Percentiles rank a stretch among this genome's conserved stretches.
Evolutionary conservation across 1,139 yeast genomes (phyloP).

Genomic region (Taiozyma onychis): DNA sequence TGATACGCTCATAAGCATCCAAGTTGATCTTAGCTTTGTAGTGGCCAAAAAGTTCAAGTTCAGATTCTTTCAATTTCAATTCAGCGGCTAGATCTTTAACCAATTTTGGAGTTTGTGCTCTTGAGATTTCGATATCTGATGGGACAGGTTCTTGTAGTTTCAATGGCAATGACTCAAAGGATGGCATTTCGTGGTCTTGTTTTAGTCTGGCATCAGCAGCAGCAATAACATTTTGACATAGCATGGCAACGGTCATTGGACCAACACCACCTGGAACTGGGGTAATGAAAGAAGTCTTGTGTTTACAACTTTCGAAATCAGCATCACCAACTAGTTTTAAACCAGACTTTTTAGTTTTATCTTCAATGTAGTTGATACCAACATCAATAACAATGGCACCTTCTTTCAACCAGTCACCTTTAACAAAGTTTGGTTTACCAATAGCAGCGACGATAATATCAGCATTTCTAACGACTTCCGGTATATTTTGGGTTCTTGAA

Average conservation of each 20-base stretch:
- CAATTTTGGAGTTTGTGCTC: conserved; percentile 84
- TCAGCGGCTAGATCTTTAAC: conserved; percentile 79
- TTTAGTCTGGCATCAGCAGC: conserved; percentile 61
- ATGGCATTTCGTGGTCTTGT: conserved; percentile 41
- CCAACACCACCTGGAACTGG: conserved; percentile 99
- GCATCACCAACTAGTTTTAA: conserved; percentile 91
- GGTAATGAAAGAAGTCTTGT: conserved; percentile 71
- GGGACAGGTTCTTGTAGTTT: conserved; percentile 79
- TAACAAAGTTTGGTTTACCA: conserved; percentile 76
- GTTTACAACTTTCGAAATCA: conserved; percentile 62
- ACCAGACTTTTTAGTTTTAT: conserved; percentile 73
- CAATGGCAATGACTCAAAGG: conserved; percentile 59
- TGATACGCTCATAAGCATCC: conserved; percentile 65
- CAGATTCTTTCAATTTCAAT: conserved; percentile 75
- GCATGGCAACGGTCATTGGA: conserved; percentile 98
- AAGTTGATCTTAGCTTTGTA: conserved; percentile 89
- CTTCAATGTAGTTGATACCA: conserved; percentile 87
- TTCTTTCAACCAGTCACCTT: conserved; percentile 84
- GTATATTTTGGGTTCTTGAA: conserved; percentile 55
- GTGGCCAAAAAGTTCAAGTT: conserved; percentile 87
- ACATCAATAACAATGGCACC: conserved; percentile 92
- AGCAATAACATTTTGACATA: conserved; percentile 76
- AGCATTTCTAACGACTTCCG: conserved; percentile 58
- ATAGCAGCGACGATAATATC: conserved; percentile 92
- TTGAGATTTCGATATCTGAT: conserved; percentile 86